These are phyloP conservation scores for Aspergillus nanangensis DNA, from an alignment of 495 filamentous ascomycete genomes.

Conservation along the genomic window DNA sequence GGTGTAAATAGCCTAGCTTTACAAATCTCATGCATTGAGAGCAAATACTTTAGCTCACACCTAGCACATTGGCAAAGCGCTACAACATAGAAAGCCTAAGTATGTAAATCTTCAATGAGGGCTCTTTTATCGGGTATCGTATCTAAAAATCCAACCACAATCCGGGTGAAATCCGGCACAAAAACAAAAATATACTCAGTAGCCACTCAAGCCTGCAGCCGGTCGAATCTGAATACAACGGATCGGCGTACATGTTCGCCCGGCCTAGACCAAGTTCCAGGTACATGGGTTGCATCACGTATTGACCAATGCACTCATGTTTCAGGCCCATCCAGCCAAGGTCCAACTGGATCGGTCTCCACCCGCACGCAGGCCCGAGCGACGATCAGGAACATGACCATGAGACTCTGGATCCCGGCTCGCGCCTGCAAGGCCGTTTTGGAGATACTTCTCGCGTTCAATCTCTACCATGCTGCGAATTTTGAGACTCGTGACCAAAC, in stretches of 20 bases:
- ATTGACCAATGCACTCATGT: background rate
- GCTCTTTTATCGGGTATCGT: conserved; percentile 13
- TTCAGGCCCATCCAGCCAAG: conserved; percentile 70
- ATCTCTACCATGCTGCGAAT: conserved; percentile 75
- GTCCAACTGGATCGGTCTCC: conserved; percentile 71
- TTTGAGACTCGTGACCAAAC: conserved; percentile 73
- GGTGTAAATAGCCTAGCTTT: conserved; percentile 1
- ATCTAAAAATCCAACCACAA: conserved; percentile 1
- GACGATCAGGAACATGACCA: conserved; percentile 41
- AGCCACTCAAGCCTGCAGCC: too few species aligned
- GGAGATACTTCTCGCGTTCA: conserved; percentile 78
- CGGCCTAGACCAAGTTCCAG: too few species aligned
- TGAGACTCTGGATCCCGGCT: conserved; percentile 56
- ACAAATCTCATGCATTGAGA: background rate
- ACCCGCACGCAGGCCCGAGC: conserved; percentile 49
- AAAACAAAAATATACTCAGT: background rate
- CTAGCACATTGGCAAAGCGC: too few species aligned
- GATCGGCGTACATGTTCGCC: too few species aligned
- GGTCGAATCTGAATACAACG: too few species aligned
- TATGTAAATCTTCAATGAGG: background rate
- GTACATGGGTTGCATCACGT: too few species aligned
- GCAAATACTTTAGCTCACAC: background rate
- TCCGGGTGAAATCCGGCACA: background rate
- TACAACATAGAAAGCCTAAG: background rate
- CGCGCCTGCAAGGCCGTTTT: conserved; percentile 70